These are phyloP conservation scores for Nakazawaea sp. DNA, from an alignment of 805 yeast species.

Conservation along the genomic window DNA sequence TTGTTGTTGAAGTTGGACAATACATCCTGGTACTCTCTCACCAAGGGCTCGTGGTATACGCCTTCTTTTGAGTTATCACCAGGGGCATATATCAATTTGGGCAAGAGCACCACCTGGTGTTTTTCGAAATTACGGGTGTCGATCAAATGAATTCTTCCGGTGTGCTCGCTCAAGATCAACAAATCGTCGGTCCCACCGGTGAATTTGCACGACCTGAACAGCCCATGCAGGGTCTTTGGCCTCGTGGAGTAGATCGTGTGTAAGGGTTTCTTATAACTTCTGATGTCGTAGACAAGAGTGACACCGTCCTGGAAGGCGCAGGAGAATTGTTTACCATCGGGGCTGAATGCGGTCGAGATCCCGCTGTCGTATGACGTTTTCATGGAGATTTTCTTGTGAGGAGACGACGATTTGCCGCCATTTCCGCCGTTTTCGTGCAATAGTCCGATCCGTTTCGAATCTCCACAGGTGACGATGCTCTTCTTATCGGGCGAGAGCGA, in stretches of 20 bases:
- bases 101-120: constrained; percentile 71
- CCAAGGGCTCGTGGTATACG: constrained; percentile 9
- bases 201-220: constrained; percentile 39
- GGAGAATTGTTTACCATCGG: constrained; percentile 69
- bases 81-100: constrained; percentile 30
- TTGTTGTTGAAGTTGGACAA: constrained; percentile 4
- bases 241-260: constrained; percentile 56
- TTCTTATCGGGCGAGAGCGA: constrained; percentile 57
- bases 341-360: constrained; percentile 72
- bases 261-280: constrained; percentile 51
- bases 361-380: constrained; percentile 68
- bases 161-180: constrained; percentile 74
- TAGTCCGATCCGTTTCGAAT: constrained; percentile 58
- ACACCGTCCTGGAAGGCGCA: constrained; percentile 84
- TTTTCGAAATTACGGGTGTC: constrained; percentile 69
- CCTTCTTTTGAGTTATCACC: background rate
- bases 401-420: constrained; percentile 19
- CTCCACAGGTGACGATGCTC: constrained; percentile 68
- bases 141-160: constrained; percentile 77
- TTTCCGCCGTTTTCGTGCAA: constrained; percentile 32
- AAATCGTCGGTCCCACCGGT: constrained; percentile 68
- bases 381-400: constrained; percentile 32
- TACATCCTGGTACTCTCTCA: constrained; percentile 9
- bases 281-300: constrained; percentile 67
- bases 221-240: constrained; percentile 35